Evolutionary conservation across 2,329 filamentous ascomycete genomes (phyloP).

Genomic region (Colletotrichum plurivorum): DNA sequence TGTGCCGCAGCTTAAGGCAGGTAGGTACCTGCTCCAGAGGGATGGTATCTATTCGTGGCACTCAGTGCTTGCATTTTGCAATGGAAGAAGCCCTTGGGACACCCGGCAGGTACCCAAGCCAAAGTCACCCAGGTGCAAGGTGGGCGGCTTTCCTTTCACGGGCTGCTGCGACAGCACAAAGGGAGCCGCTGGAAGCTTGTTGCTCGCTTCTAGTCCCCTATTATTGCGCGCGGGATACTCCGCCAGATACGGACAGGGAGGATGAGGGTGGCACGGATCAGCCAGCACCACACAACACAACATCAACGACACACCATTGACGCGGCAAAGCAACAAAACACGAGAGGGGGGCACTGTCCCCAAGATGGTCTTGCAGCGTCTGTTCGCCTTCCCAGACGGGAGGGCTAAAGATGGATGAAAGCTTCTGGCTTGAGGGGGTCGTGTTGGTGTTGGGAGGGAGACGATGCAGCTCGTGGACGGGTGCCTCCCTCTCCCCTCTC

Average conservation of each 20-base stretch:
- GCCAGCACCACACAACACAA: slow-evolving; percentile 1
- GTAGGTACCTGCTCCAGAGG: slow-evolving; percentile 3
- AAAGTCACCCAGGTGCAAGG: no score
- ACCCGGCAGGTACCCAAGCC: no score
- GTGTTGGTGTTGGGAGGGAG: slow-evolving; percentile 1
- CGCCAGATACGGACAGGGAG: not conserved
- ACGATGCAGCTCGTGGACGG: not conserved
- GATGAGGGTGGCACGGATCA: no score
- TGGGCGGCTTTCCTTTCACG: slow-evolving; percentile 25
- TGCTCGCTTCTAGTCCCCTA: not conserved
- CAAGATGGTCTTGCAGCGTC: not conserved
- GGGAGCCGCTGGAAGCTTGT: slow-evolving; percentile 33
- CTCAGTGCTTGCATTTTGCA: not conserved
- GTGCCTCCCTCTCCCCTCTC: no score
- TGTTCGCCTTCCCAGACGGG: slow-evolving; percentile 10
- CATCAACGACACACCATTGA: not conserved
- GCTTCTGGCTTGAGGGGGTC: not conserved
- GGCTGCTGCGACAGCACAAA: slow-evolving; percentile 32
- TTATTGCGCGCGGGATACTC: not conserved
- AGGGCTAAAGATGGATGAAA: no score
- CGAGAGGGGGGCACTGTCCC: slow-evolving; percentile 3
- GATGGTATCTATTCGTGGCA: no score
- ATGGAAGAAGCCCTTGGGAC: no score
- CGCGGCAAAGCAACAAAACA: slow-evolving; percentile 1
- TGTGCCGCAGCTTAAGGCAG: slow-evolving; percentile 3